Percentiles rank a stretch among this genome's conserved stretches.
phyloP scores from a whole-genome alignment of 129 eudicot species.

The Ambrosia trifida region DNA sequence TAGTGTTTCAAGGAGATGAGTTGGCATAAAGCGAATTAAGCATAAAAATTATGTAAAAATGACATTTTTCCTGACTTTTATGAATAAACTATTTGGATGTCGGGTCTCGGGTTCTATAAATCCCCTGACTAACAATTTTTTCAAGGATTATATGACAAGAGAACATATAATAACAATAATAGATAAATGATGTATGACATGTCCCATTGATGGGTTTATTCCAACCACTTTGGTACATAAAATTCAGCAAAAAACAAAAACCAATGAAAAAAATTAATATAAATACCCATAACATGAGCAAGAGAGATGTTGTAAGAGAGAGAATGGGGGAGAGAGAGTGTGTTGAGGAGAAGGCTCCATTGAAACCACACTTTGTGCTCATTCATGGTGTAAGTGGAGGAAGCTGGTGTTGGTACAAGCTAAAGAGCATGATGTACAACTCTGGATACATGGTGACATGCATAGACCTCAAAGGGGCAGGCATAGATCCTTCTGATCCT shows the following conservation, averaged over 20 bases:
- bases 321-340: slow-evolving; percentile 25
- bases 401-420: slow-evolving; percentile 64
- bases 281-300: slow-evolving; percentile 28
- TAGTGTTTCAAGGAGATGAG: too few species aligned
- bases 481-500: slow-evolving; percentile 43
- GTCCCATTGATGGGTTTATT: slow-evolving; percentile 39
- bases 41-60: not conserved
- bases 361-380: slow-evolving; percentile 53
- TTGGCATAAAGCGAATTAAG: not conserved
- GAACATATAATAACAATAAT: slow-evolving; percentile 16
- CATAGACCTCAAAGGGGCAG: slow-evolving; percentile 50
- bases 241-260: slow-evolving; percentile 34
- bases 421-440: slow-evolving; percentile 45
- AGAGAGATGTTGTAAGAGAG: slow-evolving; percentile 11
- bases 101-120: not conserved
- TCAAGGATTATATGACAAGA: slow-evolving; percentile 22
- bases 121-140: not conserved
- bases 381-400: slow-evolving; percentile 55
- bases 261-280: slow-evolving; percentile 22
- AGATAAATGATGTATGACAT: slow-evolving; percentile 34
- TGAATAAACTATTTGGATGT: slow-evolving; percentile 5
- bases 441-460: slow-evolving; percentile 51
- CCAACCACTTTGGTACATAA: slow-evolving; percentile 41
- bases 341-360: slow-evolving; percentile 26
- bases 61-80: not conserved